A percentile compares a stretch with the other conserved stretches of the same genome.
Evolutionary conservation across 1,139 yeast species (phyloP).

Genomic region (Taiozyma onychis): DNA sequence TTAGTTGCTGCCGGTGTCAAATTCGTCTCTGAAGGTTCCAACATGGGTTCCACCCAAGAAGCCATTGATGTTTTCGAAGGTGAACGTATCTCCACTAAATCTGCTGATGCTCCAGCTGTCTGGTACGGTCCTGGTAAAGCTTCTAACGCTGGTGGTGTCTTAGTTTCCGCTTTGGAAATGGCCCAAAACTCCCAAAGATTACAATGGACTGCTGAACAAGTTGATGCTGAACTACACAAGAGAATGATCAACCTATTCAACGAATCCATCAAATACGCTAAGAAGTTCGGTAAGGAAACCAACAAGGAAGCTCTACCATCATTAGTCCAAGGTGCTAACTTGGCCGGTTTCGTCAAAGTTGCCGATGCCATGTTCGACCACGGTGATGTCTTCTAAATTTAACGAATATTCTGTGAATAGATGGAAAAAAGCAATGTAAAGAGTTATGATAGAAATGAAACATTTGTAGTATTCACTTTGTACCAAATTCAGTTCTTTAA

Average conservation of each 20-base stretch:
- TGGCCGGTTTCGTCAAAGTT: slow-evolving; percentile 97
- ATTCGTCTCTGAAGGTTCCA: slow-evolving; percentile 97
- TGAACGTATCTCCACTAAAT: slow-evolving; percentile 52
- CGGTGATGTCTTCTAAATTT: slow-evolving; percentile 69
- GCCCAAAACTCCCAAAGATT: slow-evolving; percentile 98
- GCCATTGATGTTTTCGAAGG: slow-evolving; percentile 94
- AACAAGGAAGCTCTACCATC: slow-evolving; percentile 73
- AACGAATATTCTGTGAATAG: background rate
- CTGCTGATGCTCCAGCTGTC: slow-evolving; percentile 46
- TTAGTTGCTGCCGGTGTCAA: slow-evolving; percentile 88
- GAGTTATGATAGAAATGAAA: background rate
- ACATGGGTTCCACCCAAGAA: slow-evolving; percentile 98
- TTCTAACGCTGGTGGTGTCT: slow-evolving; percentile 99
- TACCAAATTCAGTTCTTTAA: too few relatives aligned
- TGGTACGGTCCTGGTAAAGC: slow-evolving; percentile 99
- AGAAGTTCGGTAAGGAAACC: slow-evolving; percentile 67
- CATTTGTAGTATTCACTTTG: background rate
- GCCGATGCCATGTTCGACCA: slow-evolving; percentile 98
- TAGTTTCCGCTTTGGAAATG: slow-evolving; percentile 98
- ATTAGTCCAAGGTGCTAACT: slow-evolving; percentile 96
- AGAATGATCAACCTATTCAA: slow-evolving; percentile 93
- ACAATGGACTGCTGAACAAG: slow-evolving; percentile 83
- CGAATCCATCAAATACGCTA: slow-evolving; percentile 86
- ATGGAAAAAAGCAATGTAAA: background rate
- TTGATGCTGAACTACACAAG: slow-evolving; percentile 77